These are phyloP conservation scores for Aspergillus panamensis DNA, from an alignment of 495 filamentous ascomycete species.

Conservation along the genomic window DNA sequence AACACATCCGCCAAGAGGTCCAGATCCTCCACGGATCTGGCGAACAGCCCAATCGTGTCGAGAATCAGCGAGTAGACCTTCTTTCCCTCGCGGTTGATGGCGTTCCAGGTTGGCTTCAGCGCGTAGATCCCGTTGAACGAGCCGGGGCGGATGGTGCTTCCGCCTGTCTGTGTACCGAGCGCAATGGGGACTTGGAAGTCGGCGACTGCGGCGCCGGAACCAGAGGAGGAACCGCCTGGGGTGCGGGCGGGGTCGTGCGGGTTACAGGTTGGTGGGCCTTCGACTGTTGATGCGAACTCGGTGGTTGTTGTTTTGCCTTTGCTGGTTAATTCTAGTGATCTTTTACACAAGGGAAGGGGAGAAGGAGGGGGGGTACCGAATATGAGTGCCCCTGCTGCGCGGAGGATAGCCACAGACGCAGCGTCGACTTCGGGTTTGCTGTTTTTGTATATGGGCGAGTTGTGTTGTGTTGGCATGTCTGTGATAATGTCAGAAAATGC, in stretches of 20 bases:
- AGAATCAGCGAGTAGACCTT: slow-evolving; percentile 45
- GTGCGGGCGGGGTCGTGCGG: slow-evolving; percentile 12
- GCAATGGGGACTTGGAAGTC: slow-evolving; percentile 18
- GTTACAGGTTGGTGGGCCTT: slow-evolving; percentile 3
- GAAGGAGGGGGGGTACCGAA: slow-evolving; percentile 1
- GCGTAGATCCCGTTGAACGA: slow-evolving; percentile 54
- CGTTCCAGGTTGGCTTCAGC: slow-evolving; percentile 55
- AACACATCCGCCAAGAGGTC: slow-evolving; percentile 47
- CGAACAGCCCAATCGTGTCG: slow-evolving; percentile 53
- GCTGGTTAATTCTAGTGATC: neutral
- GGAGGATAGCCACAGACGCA: slow-evolving; percentile 8
- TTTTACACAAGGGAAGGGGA: neutral
- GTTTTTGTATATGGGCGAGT: slow-evolving; percentile 16
- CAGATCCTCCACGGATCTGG: slow-evolving; percentile 48
- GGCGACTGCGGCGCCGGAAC: slow-evolving; percentile 18
- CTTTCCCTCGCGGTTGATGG: slow-evolving; percentile 51
- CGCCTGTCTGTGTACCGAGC: slow-evolving; percentile 18
- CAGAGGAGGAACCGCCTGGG: slow-evolving; percentile 16
- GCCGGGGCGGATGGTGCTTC: slow-evolving; percentile 47
- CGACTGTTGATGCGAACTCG: slow-evolving; percentile 14
- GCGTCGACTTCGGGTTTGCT: slow-evolving; percentile 11
- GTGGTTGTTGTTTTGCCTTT: slow-evolving; percentile 21
- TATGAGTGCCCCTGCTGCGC: slow-evolving; percentile 16
- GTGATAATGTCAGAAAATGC: neutral
- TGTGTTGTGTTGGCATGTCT: slow-evolving; percentile 20